These are phyloP conservation scores for Kregervanrija fluxuum DNA, from an alignment of 805 yeast genomes.

Conservation along the genomic window DNA sequence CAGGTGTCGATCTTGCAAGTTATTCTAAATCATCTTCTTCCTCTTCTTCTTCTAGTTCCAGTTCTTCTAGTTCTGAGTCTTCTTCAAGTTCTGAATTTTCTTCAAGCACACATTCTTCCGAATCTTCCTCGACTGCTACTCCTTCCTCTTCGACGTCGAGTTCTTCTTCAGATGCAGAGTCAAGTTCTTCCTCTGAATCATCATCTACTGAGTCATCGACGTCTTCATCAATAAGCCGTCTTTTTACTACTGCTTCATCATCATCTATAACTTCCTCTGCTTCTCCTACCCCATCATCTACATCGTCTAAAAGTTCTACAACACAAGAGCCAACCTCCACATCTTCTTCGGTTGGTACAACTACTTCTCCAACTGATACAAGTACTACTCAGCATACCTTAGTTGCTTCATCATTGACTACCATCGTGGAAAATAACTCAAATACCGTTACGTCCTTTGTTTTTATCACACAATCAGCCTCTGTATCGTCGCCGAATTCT, in stretches of 20 bases:
- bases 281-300: constrained; percentile 9
- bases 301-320: constrained; percentile 5
- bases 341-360: background rate
- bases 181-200: constrained; percentile 6
- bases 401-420: constrained; percentile 11
- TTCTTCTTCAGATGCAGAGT: constrained; percentile 11
- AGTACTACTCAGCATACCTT: background rate
- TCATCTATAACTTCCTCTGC: constrained; percentile 12
- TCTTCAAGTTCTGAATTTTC: constrained; percentile 11
- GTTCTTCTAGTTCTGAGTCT: too few relatives aligned
- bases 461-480: constrained; percentile 21
- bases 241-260: constrained; percentile 5
- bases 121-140: background rate
- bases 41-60: constrained; percentile 26
- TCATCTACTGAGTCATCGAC: constrained; percentile 12
- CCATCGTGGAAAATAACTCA: constrained; percentile 15
- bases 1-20: constrained; percentile 14
- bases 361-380: constrained; percentile 1
- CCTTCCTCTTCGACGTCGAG: constrained; percentile 8
- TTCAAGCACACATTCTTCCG: constrained; percentile 8
- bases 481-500: constrained; percentile 11
- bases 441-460: constrained; percentile 20
- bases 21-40: constrained; percentile 26
- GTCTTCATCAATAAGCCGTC: constrained; percentile 3
- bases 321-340: constrained; percentile 4